A percentile compares a stretch with the other conserved stretches of the same genome.
Evolutionary conservation across 805 yeast genomes (phyloP).

Genomic region (Kodamaea hsintzibuensis): DNA sequence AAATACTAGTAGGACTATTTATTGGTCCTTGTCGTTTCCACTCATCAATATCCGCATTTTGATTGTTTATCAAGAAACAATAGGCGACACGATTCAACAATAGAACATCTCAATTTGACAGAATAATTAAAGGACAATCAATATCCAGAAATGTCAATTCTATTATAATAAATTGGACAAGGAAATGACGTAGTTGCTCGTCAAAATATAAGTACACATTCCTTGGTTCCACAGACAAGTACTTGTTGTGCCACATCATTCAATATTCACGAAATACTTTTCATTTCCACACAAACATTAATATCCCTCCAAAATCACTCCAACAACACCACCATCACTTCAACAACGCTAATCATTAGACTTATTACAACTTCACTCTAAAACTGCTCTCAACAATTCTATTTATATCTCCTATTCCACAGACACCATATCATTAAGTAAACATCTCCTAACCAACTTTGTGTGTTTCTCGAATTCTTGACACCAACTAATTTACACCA

Average conservation of each 20-base stretch:
- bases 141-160: background rate
- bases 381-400: background rate
- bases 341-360: too few relatives aligned
- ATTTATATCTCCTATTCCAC: background rate
- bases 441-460: background rate
- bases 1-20: too few relatives aligned
- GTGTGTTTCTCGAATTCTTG: background rate
- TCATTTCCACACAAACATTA: too few relatives aligned
- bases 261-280: too few relatives aligned
- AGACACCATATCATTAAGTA: background rate
- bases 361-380: background rate
- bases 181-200: background rate
- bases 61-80: too few relatives aligned
- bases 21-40: too few relatives aligned
- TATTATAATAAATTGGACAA: background rate
- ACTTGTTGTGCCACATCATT: too few relatives aligned
- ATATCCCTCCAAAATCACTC: too few relatives aligned
- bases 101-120: background rate
- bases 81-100: background rate
- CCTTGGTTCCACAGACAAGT: too few relatives aligned
- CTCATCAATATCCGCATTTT: too few relatives aligned
- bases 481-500: background rate
- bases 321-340: too few relatives aligned
- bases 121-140: background rate
- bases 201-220: too few relatives aligned